phyloP scores from a whole-genome alignment of 495 filamentous ascomycete species.

The Evernia prunastri region DNA sequence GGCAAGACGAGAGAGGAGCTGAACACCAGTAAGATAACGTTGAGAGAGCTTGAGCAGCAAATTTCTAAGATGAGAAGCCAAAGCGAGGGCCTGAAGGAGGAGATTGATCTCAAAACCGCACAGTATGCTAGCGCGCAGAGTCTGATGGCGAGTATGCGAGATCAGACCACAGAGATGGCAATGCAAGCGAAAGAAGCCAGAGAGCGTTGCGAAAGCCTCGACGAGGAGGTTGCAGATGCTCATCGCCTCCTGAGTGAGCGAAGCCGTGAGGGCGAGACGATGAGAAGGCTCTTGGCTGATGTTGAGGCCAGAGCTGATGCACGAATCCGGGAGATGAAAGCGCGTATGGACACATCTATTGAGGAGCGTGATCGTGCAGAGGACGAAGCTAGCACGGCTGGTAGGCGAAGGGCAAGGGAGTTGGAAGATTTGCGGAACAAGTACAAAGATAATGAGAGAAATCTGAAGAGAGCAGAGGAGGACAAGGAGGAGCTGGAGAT shows the following conservation, averaged over 20 bases:
- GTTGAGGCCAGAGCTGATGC: constrained; percentile 75
- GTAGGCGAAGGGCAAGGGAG: constrained; percentile 69
- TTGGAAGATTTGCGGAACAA: constrained; percentile 76
- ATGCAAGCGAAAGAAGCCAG: constrained; percentile 89
- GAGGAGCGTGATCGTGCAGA: constrained; percentile 91
- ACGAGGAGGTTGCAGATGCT: constrained; percentile 86
- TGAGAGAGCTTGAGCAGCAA: constrained; percentile 68
- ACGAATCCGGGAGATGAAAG: constrained; percentile 80
- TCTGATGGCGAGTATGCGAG: constrained; percentile 83
- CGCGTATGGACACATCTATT: constrained; percentile 77
- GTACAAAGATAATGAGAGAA: constrained; percentile 72
- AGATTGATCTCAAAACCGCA: constrained; percentile 74
- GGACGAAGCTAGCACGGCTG: constrained; percentile 75
- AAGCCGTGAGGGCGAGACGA: constrained; percentile 91
- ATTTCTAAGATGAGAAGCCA: constrained; percentile 57
- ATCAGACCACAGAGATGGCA: constrained; percentile 81
- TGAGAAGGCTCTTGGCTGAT: constrained; percentile 82
- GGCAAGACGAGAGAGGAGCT: constrained; percentile 64
- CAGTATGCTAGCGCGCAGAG: constrained; percentile 81
- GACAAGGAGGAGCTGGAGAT: constrained; percentile 65
- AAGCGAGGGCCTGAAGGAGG: constrained; percentile 62
- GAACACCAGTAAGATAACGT: constrained; percentile 50
- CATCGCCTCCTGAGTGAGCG: constrained; percentile 84
- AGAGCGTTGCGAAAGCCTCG: constrained; percentile 74
- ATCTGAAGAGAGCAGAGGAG: constrained; percentile 59